A percentile compares a stretch with the other conserved stretches of the same genome.
Evolutionary conservation across 2,329 filamentous ascomycete species (phyloP).

Genomic region (Blastomyces parvus): DNA sequence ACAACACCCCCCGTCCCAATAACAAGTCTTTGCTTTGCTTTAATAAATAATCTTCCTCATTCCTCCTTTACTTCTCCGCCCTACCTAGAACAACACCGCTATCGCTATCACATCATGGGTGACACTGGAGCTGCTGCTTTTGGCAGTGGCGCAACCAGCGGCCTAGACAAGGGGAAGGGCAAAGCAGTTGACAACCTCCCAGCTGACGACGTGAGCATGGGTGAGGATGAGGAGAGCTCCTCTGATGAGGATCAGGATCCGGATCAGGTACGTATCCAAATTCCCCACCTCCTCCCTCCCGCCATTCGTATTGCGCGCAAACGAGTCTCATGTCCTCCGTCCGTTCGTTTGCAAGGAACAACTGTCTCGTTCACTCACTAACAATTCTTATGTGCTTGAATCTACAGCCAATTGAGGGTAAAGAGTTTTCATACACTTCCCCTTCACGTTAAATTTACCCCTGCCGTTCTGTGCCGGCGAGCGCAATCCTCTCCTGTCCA

Average conservation of each 20-base stretch:
- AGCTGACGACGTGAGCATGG: slow-evolving; percentile 56
- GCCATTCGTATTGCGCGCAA: background rate
- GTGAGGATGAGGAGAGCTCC: slow-evolving; percentile 60
- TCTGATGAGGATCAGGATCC: slow-evolving; percentile 58
- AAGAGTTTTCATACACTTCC: background rate
- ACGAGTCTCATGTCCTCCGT: background rate
- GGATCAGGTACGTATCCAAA: slow-evolving; percentile 26
- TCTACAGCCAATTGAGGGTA: slow-evolving; percentile 24
- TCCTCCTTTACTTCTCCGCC: slow-evolving; percentile 2
- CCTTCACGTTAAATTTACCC: background rate
- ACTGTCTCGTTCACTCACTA: too few relatives aligned
- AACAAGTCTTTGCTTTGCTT: too few relatives aligned
- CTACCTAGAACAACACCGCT: slow-evolving; percentile 4
- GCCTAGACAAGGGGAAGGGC: slow-evolving; percentile 74
- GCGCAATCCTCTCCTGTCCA: slow-evolving; percentile 10
- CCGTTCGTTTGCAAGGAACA: background rate
- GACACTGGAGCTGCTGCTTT: slow-evolving; percentile 2
- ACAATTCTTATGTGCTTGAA: background rate
- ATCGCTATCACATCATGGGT: slow-evolving; percentile 6
- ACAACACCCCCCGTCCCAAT: too few relatives aligned
- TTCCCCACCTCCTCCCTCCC: too few relatives aligned
- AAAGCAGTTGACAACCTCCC: slow-evolving; percentile 53
- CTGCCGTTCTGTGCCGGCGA: background rate
- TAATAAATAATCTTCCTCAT: background rate
- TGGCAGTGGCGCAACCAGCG: slow-evolving; percentile 11